phyloP scores from a whole-genome alignment of 306 rosid genomes.

The Lablab purpureus region DNA sequence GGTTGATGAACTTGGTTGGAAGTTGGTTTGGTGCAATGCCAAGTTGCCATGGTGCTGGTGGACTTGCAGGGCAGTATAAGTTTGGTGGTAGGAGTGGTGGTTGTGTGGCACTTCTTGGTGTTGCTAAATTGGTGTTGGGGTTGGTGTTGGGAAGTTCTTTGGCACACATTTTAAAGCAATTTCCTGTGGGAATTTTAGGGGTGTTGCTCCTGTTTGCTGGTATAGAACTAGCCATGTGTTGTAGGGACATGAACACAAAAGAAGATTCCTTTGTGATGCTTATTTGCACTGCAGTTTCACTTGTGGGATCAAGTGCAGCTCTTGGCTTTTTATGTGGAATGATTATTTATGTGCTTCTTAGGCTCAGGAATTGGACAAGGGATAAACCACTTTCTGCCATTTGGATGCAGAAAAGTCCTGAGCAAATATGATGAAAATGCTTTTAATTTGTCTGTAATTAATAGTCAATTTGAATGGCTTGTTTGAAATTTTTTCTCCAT shows the following conservation, averaged over 20 bases:
- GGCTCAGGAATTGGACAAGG: slow-evolving; percentile 37
- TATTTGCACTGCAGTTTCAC: slow-evolving; percentile 45
- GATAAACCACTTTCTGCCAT: slow-evolving; percentile 47
- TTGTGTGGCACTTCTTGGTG: slow-evolving; percentile 43
- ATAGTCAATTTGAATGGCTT: background rate
- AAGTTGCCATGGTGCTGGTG: slow-evolving; percentile 47
- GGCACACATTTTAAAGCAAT: slow-evolving; percentile 38
- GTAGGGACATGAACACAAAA: slow-evolving; percentile 44
- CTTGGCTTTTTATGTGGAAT: slow-evolving; percentile 48
- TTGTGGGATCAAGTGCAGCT: slow-evolving; percentile 52
- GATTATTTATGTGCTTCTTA: slow-evolving; percentile 41
- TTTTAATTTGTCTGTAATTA: background rate
- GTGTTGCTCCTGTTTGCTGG: slow-evolving; percentile 48
- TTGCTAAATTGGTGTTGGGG: slow-evolving; percentile 34
- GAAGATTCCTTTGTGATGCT: slow-evolving; percentile 49
- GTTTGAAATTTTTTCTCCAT: background rate
- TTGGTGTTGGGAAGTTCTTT: slow-evolving; percentile 45
- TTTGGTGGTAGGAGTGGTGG: slow-evolving; percentile 50
- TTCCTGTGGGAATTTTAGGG: slow-evolving; percentile 46
- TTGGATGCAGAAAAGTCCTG: slow-evolving; percentile 42
- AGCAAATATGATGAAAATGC: background rate
- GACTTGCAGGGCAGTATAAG: slow-evolving; percentile 47
- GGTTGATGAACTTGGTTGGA: slow-evolving; percentile 46
- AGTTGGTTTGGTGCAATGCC: slow-evolving; percentile 52
- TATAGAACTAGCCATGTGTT: slow-evolving; percentile 49